Evolutionary conservation across 208 protist genomes (phyloP).

Genomic region (Trypanosomatidae sp.): DNA sequence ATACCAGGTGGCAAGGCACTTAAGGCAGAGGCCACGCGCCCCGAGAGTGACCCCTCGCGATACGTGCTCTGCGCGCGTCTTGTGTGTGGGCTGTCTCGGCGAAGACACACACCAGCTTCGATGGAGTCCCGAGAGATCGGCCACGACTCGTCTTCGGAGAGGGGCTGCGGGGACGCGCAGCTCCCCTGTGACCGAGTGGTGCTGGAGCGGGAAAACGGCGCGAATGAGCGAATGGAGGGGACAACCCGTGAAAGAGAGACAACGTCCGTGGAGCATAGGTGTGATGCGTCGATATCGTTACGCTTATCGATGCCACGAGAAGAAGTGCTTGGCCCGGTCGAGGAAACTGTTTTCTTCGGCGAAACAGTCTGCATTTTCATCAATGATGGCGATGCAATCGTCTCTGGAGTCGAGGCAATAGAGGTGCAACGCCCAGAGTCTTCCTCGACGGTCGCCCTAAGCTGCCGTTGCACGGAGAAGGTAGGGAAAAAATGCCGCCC

Average conservation of each 20-base stretch:
- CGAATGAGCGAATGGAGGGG: background rate
- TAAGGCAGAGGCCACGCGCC: background rate
- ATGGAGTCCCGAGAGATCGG: conserved; percentile 8
- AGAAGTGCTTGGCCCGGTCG: background rate
- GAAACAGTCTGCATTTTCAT: background rate
- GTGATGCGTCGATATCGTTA: background rate
- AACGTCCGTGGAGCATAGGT: background rate
- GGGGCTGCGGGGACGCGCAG: background rate
- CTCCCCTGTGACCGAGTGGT: background rate
- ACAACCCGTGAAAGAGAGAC: background rate
- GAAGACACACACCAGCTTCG: conserved; percentile 7
- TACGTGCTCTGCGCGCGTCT: background rate
- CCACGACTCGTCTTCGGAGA: background rate
- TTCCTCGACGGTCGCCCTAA: background rate
- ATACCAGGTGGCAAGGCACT: conserved; percentile 8
- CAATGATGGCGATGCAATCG: background rate
- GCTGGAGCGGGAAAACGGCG: background rate
- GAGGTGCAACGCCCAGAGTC: too few relatives aligned
- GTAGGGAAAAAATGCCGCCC: background rate
- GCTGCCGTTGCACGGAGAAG: background rate
- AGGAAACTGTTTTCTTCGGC: background rate
- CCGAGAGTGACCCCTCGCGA: conserved; percentile 10
- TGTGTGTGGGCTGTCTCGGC: conserved; percentile 11
- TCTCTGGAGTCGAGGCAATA: background rate
- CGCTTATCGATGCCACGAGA: background rate